phyloP scores from a whole-genome alignment of 2,329 filamentous ascomycete genomes.

The Fonsecaea pugnacius region DNA sequence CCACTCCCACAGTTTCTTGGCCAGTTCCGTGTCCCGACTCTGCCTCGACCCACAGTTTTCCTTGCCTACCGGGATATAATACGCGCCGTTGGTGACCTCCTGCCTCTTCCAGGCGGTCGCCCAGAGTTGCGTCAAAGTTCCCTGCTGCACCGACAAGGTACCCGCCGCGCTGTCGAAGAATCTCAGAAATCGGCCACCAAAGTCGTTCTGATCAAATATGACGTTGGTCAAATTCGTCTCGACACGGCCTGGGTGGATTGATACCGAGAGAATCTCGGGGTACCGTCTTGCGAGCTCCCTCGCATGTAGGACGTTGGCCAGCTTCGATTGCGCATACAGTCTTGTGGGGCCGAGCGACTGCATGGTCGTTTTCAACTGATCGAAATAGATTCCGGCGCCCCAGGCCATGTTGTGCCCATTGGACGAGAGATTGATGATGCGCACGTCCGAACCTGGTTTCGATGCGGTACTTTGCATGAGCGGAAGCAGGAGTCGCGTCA shows the following conservation, averaged over 20 bases:
- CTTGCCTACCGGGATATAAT: constrained; percentile 47
- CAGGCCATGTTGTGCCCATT: constrained; percentile 35
- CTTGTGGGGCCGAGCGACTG: constrained; percentile 35
- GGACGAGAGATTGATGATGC: constrained; percentile 51
- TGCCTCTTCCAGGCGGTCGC: constrained; percentile 41
- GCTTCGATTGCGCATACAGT: constrained; percentile 56
- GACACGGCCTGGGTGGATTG: constrained; percentile 57
- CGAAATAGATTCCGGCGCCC: constrained; percentile 44
- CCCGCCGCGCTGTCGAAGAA: constrained; percentile 14
- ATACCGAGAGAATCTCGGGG: constrained; percentile 50
- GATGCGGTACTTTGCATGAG: constrained; percentile 49
- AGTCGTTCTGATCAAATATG: constrained; percentile 5
- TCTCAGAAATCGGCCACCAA: constrained; percentile 12
- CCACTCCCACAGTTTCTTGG: constrained; percentile 46
- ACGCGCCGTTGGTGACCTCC: constrained; percentile 47
- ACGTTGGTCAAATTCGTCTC: constrained; percentile 47
- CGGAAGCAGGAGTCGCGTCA: constrained; percentile 54
- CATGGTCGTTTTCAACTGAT: constrained; percentile 41
- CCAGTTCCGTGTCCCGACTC: constrained; percentile 38
- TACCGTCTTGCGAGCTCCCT: constrained; percentile 50
- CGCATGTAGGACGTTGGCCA: constrained; percentile 56
- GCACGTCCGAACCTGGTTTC: constrained; percentile 48
- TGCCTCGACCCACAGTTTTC: constrained; percentile 35
- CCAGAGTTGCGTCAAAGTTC: constrained; percentile 50
- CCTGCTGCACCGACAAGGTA: constrained; percentile 41